phyloP scores from a whole-genome alignment of 768 basidiomycete genomes.

The Tylopilus vinaceipallidus region DNA sequence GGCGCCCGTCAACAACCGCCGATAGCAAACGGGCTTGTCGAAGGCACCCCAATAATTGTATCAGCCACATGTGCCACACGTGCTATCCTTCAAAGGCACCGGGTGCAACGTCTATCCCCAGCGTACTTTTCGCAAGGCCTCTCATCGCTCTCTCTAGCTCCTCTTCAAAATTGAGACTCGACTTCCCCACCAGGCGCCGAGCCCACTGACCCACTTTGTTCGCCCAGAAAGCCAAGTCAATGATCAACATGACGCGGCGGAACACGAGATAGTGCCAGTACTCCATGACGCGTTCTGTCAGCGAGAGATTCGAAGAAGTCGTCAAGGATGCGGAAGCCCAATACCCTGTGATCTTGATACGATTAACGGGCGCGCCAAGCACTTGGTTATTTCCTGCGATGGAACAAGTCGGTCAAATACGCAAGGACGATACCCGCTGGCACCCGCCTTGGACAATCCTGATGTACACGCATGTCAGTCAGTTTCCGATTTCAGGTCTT shows the following conservation, averaged over 20 bases:
- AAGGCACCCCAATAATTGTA: too few species aligned
- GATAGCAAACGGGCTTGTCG: too few species aligned
- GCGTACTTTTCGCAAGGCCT: slow-evolving; percentile 70
- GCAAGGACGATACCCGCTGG: neutral
- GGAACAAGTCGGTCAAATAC: neutral
- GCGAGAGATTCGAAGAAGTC: slow-evolving; percentile 40
- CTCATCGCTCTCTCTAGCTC: slow-evolving; percentile 75
- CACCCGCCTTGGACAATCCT: slow-evolving; percentile 40
- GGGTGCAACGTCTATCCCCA: slow-evolving; percentile 72
- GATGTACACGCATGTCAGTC: neutral
- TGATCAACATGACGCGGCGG: slow-evolving; percentile 55
- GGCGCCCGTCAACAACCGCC: too few species aligned
- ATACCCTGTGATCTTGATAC: slow-evolving; percentile 85
- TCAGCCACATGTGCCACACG: too few species aligned
- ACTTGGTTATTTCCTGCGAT: slow-evolving; percentile 70
- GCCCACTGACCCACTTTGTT: slow-evolving; percentile 54
- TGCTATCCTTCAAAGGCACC: slow-evolving; percentile 51
- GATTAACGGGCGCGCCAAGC: slow-evolving; percentile 83
- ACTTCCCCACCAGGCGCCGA: slow-evolving; percentile 38
- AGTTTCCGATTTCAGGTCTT: too few species aligned
- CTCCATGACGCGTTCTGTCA: slow-evolving; percentile 45
- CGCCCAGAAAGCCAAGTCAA: slow-evolving; percentile 74
- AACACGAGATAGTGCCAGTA: slow-evolving; percentile 64
- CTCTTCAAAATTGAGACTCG: slow-evolving; percentile 67
- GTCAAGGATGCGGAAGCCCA: slow-evolving; percentile 74